Evolutionary conservation across 179 eudicot genomes (phyloP), one percentile per base, ranked within the genome.

Genomic region (Dionaea muscipula): DNA sequence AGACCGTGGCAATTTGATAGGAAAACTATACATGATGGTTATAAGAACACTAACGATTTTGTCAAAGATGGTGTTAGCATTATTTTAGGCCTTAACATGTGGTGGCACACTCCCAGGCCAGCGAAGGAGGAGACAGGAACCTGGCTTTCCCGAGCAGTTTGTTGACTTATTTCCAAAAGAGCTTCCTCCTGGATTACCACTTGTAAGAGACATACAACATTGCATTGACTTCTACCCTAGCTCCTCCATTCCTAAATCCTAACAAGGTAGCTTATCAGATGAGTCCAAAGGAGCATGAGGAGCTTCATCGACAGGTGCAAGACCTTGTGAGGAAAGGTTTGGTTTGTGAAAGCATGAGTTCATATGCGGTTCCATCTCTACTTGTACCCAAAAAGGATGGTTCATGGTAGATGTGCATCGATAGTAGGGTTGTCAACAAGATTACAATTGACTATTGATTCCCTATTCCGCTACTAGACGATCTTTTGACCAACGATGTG

Each of bases 401-500:
- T 4, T 21, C 61, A 7, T 63, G 39, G 61, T 10, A 55, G 2
- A 55, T 55, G 24, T 63, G 67, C 12, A 26, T 55, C 8, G 55
- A 47, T 36, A 55, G 52, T 13, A 19, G 40, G 0, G 61, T 5
- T 19, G 7, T 46, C 18, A 46, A 46, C 49, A 46, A 46, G 22
- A 46, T 46, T 17, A 20, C 24, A 4, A 22, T 46, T 16, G 20
- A 46, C 22, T 46, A 16, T 20, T 8, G 49, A 4, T 22, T 1
- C 22, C 49, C 49, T 19, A 46, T 46, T 22, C 12, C 49, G 17
- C 49, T 0, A n/a, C 20, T 46, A 17, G 31, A 49, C 25, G 56
- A 49, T 20, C 56, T 64, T 28, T 64, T 7, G 68, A 64, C 40
- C 40, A 56, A 21, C 14, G 56, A 35, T 40, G 49, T 27, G 62